phyloP scores from a whole-genome alignment of 331 rosid genomes.

The Pyracantha coccinea region DNA sequence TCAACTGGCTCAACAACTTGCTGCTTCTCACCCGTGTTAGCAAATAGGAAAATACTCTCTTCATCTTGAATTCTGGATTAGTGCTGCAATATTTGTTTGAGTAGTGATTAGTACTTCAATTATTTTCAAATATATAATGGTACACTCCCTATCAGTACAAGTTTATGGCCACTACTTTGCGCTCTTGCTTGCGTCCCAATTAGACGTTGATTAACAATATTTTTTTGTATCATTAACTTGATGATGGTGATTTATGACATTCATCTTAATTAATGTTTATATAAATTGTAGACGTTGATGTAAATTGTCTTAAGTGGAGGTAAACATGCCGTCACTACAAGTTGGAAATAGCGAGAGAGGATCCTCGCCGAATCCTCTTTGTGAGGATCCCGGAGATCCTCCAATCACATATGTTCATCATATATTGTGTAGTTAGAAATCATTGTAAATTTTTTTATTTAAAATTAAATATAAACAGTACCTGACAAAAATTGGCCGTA shows the following conservation, averaged over 20 bases:
- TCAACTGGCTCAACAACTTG: conserved; percentile 17
- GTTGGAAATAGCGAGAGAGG: too few relatives aligned
- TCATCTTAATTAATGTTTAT: not conserved
- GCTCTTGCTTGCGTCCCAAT: not conserved
- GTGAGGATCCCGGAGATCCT: too few relatives aligned
- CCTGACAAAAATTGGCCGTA: too few relatives aligned
- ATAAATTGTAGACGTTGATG: not conserved
- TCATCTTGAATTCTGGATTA: not conserved
- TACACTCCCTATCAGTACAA: not conserved
- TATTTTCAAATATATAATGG: not conserved
- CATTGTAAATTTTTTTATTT: too few relatives aligned
- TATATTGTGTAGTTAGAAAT: too few relatives aligned
- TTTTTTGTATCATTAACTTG: not conserved
- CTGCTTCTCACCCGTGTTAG: conserved; percentile 31
- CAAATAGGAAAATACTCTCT: not conserved
- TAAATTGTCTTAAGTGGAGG: not conserved
- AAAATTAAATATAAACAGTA: too few relatives aligned
- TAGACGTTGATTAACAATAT: conserved; percentile 1
- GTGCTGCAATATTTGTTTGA: not conserved
- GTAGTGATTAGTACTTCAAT: not conserved
- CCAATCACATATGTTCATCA: too few relatives aligned
- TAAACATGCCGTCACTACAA: not conserved
- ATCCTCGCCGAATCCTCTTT: too few relatives aligned
- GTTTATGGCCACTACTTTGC: not conserved
- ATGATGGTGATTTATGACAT: not conserved